Percentiles rank a stretch among this genome's conserved stretches.
Conservation (phyloP, 2,329 filamentous ascomycete species). For the Xylariaceae sp. region DNA sequence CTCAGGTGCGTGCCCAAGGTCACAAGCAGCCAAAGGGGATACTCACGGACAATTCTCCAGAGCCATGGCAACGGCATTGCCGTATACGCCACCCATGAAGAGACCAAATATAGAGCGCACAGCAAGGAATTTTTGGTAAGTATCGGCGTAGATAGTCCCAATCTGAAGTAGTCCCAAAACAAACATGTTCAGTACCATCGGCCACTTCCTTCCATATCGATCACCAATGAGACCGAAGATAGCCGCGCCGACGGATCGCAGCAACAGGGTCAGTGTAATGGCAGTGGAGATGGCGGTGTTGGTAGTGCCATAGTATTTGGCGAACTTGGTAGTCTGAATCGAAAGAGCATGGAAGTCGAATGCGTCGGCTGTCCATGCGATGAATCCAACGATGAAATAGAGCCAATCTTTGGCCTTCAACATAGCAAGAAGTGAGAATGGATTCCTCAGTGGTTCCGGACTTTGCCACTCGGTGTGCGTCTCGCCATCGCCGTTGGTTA, state of each 20-base stretch:
- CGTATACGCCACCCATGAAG: slow-evolving; percentile 80
- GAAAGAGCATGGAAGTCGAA: slow-evolving; percentile 82
- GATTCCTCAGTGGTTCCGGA: slow-evolving; percentile 66
- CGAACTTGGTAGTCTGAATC: slow-evolving; percentile 72
- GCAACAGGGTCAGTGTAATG: slow-evolving; percentile 71
- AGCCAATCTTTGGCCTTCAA: slow-evolving; percentile 67
- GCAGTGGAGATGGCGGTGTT: slow-evolving; percentile 71
- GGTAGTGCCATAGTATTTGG: slow-evolving; percentile 48
- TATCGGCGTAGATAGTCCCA: slow-evolving; percentile 72
- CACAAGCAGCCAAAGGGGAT: neutral
- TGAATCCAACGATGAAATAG: slow-evolving; percentile 72
- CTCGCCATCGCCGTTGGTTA: slow-evolving; percentile 64
- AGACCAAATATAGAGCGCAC: slow-evolving; percentile 72
- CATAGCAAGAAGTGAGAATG: slow-evolving; percentile 64
- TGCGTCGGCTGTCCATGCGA: slow-evolving; percentile 77
- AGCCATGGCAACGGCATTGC: slow-evolving; percentile 75
- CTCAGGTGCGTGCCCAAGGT: too few relatives aligned
- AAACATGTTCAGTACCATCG: slow-evolving; percentile 79
- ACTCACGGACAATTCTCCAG: slow-evolving; percentile 68
- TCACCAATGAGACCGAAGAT: slow-evolving; percentile 76
- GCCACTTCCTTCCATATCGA: slow-evolving; percentile 78
- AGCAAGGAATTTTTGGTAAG: slow-evolving; percentile 72
- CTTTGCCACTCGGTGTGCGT: slow-evolving; percentile 65
- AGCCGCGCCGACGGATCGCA: slow-evolving; percentile 72
- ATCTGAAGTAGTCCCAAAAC: slow-evolving; percentile 61